Base-by-base conservation (phyloP, 306 rosid genomes). In the Castanea crenata region DNA sequence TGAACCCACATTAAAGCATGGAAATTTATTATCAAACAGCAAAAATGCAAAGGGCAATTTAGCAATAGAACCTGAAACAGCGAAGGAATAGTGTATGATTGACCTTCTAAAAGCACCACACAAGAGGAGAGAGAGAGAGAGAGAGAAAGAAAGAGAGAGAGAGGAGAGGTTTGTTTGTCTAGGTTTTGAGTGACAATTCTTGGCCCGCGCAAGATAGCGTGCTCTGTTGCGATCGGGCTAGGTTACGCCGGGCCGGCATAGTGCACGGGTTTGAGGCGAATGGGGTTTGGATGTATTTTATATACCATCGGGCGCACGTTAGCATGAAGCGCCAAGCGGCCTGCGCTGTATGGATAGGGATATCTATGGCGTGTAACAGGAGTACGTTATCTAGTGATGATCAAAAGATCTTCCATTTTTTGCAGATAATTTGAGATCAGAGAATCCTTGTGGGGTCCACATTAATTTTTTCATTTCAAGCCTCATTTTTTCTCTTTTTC, bases 41-140 rank as follows among this genome's bases (percentile, higher is more conserved):
- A 65, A 68, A 77, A 80, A 35, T 82, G 80, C 29, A 52, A 35
- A 82, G 67, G 80, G 75, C 72, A 76, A 71, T 78, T 85, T 76
- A 81, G 74, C 74, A 78, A 71, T 21, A 35, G 87, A 89, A 88
- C 82, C 86, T 90, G 92, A 46, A 79, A 86, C 38, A 52, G 84
- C 78, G 79, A 23, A 78, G 58, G 68, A 20, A 81, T 77, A 81
- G 90, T 84, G 83, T 80, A 80, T 78, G 83, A 82, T 85, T 78
- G 78, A 78, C 87, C 87, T 83, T 79, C 88, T 55, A 79, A 87
- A 87, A 84, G 64, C 88, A 74, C 82, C 77, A 62, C n/a, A 14
- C 58, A 46, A 13, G 41, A 19, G 38, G 55, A 32, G 31, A 21
- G 56, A 44, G 52, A 68, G 73, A 41, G 69, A 25, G 65, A 68